Evolutionary conservation across 345 rosid species (phyloP), one percentile per base, ranked within the genome.

Genomic region (Lagerstroemia speciosa): DNA sequence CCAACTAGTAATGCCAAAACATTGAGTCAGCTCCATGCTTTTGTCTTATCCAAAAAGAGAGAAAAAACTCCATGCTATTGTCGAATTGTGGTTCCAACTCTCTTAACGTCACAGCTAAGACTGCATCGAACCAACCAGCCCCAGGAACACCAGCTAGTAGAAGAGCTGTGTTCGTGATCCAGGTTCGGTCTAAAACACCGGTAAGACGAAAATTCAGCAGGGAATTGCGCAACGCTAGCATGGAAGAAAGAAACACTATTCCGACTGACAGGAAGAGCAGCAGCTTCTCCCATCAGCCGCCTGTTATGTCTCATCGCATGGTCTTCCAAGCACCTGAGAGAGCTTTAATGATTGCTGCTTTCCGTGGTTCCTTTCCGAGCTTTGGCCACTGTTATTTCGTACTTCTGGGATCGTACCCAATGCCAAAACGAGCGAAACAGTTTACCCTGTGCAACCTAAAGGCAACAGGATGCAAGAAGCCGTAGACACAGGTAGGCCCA

Each of bases 61-160:
- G n/a, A n/a, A n/a, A n/a, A n/a, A n/a, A n/a, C n/a, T n/a, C n/a
- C n/a, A n/a, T n/a, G n/a, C n/a, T n/a, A n/a, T n/a, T 65, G 85
- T 65, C 67, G 91, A 77, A 6, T 78, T 73, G 78, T 72, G 69
- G 73, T 83, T 77, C 6, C n/a, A 92, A 81, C 74, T 86, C 87
- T 37, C 93, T 95, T 32, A 94, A 75, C 9, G 88, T 82, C 38
- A 94, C 71, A 8, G 96, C 88, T 70, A 91, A 91, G 64, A 93
- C 74, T 4, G 98, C 98, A 80, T 93, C 96, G 68, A 89, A 94
- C 26, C 97, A 97, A 66, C 99, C 99, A 34, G 96, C 98, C 71
- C 98, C 99, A 50, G 99, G 98, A 76, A 94, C 95, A 65, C 96
- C 96, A 45, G 85, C 98, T 70, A 89, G 78, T 73, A 91, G 52